Evolutionary conservation across 805 yeast genomes (phyloP).

Genomic region (Grigorovia jiainica): DNA sequence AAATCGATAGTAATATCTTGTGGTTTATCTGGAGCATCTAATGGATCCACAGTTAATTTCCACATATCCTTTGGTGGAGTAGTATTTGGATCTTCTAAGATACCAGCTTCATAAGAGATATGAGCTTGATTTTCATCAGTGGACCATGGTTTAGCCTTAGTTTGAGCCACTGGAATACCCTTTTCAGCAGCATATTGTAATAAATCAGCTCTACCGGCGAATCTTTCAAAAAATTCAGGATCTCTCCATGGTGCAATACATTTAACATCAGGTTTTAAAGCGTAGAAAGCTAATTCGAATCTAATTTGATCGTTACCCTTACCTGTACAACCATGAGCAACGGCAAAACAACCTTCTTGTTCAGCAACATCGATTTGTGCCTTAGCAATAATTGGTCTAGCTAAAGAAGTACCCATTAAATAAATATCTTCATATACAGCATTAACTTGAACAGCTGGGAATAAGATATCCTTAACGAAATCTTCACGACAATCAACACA

Average conservation of each 20-base stretch:
- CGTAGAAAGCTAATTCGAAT: constrained; percentile 94
- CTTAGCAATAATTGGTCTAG: constrained; percentile 97
- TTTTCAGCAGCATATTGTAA: constrained; percentile 89
- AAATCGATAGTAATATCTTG: constrained; percentile 80
- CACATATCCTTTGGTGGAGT: constrained; percentile 99
- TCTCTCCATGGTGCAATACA: constrained; percentile 99
- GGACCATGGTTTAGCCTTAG: constrained; percentile 99
- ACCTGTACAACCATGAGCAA: constrained; percentile 98
- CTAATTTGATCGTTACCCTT: constrained; percentile 99
- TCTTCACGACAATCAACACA: constrained; percentile 91
- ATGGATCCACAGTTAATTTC: constrained; percentile 95
- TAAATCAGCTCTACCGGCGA: constrained; percentile 96
- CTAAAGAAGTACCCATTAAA: constrained; percentile 92
- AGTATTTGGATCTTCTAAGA: constrained; percentile 94
- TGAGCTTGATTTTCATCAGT: constrained; percentile 99
- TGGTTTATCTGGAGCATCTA: constrained; percentile 88
- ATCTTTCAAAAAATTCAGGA: constrained; percentile 87
- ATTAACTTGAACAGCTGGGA: constrained; percentile 95
- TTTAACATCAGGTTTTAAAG: constrained; percentile 91
- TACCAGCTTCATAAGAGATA: constrained; percentile 98
- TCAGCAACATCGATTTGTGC: constrained; percentile 97
- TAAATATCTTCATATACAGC: constrained; percentile 98
- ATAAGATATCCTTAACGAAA: constrained; percentile 82
- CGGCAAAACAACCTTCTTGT: constrained; percentile 96
- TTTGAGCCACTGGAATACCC: constrained; percentile 90